A percentile compares a stretch with the other conserved stretches of the same genome.
These are phyloP conservation scores for Penicillium sp. DNA, from an alignment of 2,329 filamentous ascomycete genomes.

Conservation along the genomic window DNA sequence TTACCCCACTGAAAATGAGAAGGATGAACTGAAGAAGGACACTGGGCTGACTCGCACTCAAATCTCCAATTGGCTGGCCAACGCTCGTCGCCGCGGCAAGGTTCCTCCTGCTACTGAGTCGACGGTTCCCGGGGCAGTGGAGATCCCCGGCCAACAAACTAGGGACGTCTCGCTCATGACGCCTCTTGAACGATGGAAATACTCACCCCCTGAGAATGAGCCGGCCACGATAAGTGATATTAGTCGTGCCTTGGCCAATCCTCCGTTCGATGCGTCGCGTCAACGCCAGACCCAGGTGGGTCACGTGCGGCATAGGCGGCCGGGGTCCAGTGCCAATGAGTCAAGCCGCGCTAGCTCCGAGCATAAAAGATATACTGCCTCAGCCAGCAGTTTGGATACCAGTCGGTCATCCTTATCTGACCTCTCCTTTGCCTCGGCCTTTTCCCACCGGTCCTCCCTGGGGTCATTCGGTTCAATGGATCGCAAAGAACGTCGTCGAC, in stretches of 20 bases:
- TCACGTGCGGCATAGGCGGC: slow-evolving; percentile 35
- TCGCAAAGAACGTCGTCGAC: slow-evolving; percentile 54
- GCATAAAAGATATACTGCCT: slow-evolving; percentile 47
- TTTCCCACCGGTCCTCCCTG: slow-evolving; percentile 51
- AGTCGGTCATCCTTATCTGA: slow-evolving; percentile 50
- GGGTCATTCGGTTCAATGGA: slow-evolving; percentile 54
- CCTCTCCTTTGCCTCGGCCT: slow-evolving; percentile 51
- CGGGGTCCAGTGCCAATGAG: slow-evolving; percentile 45
- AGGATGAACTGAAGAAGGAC: slow-evolving; percentile 67
- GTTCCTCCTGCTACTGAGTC: slow-evolving; percentile 60
- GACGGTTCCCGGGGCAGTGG: slow-evolving; percentile 63
- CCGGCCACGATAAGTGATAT: slow-evolving; percentile 60
- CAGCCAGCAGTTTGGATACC: slow-evolving; percentile 51
- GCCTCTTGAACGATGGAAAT: slow-evolving; percentile 63
- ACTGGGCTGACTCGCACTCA: slow-evolving; percentile 78
- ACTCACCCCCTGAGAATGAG: slow-evolving; percentile 64
- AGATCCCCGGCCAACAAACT: slow-evolving; percentile 61
- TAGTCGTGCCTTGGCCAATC: slow-evolving; percentile 52
- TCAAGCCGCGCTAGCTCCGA: slow-evolving; percentile 50
- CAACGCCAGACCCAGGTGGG: slow-evolving; percentile 26
- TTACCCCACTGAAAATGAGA: slow-evolving; percentile 83
- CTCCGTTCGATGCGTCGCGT: slow-evolving; percentile 33
- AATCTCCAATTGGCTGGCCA: slow-evolving; percentile 88
- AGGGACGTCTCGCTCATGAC: slow-evolving; percentile 51
- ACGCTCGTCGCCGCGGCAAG: slow-evolving; percentile 77